phyloP scores from a whole-genome alignment of 371 early-diverging fungal species.

The Conidiobolus incongruus region DNA sequence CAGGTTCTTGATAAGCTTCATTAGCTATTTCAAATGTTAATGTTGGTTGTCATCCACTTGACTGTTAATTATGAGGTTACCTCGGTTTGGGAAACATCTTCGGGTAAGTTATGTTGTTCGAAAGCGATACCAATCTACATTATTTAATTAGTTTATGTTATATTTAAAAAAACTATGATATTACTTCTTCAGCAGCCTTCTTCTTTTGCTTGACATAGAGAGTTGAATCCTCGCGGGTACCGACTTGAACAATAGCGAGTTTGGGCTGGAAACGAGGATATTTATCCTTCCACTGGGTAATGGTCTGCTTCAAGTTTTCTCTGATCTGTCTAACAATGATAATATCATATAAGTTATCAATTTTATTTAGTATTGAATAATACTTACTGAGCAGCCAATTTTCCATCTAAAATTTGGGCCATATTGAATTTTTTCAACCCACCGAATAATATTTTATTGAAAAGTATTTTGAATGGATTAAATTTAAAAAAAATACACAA shows the following conservation, averaged over 20 bases:
- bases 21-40: no score
- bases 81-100: conserved; percentile 15
- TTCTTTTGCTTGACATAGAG: conserved; percentile 81
- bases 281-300: conserved; percentile 24
- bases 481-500: no score
- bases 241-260: conserved; percentile 75
- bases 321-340: conserved; percentile 25
- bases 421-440: no score
- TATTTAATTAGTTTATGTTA: not conserved
- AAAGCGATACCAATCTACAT: conserved; percentile 1
- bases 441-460: no score
- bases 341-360: no score
- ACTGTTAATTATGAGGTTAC: conserved; percentile 7
- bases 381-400: conserved; percentile 33
- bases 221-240: conserved; percentile 72
- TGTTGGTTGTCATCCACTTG: no score
- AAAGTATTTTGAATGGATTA: no score
- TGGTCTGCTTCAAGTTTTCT: conserved; percentile 24
- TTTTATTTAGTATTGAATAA: not conserved
- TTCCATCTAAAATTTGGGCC: conserved; percentile 41
- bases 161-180: not conserved
- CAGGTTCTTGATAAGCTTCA: conserved; percentile 27
- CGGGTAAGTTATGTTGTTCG: conserved; percentile 11
- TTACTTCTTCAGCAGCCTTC: conserved; percentile 66
- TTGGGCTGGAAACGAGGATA: conserved; percentile 51